Percentiles rank a stretch among this genome's conserved stretches.
phyloP scores from a whole-genome alignment of 2,329 filamentous ascomycete species.

The Talaromyces rugulosus region DNA sequence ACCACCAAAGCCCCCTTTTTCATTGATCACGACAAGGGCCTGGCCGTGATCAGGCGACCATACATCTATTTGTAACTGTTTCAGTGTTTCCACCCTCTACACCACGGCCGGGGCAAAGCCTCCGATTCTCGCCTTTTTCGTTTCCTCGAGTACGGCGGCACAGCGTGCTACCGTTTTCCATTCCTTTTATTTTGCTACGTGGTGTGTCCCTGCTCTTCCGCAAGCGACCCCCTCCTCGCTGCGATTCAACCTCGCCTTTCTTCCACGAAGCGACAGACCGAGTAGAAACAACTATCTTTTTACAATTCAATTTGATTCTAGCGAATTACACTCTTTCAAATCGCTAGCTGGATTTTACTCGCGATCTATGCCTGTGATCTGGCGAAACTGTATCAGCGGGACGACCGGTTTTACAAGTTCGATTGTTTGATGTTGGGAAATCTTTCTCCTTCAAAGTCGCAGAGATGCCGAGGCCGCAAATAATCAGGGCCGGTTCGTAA shows the following conservation, averaged over 20 bases:
- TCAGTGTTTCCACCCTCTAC: background rate
- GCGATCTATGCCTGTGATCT: constrained; percentile 5
- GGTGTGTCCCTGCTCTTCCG: background rate
- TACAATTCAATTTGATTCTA: background rate
- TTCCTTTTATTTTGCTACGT: constrained; percentile 8
- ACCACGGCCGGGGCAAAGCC: constrained; percentile 7
- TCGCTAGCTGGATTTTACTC: background rate
- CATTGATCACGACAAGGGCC: background rate
- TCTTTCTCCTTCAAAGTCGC: background rate
- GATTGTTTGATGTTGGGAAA: background rate
- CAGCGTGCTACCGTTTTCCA: constrained; percentile 13
- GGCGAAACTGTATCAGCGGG: background rate
- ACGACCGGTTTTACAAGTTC: background rate
- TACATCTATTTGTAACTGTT: background rate
- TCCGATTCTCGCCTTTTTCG: constrained; percentile 2
- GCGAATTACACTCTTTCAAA: background rate
- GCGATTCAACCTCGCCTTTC: background rate
- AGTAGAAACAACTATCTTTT: background rate
- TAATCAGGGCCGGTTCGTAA: constrained; percentile 43
- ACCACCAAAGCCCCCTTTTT: background rate
- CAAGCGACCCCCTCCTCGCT: background rate
- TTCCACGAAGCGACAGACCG: background rate
- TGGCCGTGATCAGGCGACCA: background rate
- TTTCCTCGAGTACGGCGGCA: background rate
- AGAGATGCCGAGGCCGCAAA: constrained; percentile 41